Percentiles rank a stretch among this genome's conserved stretches.
phyloP scores from a whole-genome alignment of 176 grass and related monocot genomes.

The Poa pratensis region DNA sequence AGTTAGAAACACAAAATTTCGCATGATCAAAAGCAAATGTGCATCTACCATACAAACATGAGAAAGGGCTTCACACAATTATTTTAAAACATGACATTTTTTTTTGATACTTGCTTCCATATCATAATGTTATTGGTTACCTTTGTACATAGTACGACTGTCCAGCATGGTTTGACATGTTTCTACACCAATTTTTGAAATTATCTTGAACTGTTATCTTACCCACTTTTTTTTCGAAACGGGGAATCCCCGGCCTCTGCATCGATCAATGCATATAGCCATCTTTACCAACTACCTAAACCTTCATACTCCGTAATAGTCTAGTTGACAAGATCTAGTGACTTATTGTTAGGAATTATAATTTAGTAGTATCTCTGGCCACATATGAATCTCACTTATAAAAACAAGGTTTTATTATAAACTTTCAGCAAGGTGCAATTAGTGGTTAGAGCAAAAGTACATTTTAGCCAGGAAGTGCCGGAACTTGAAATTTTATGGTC shows the following conservation, averaged over 20 bases:
- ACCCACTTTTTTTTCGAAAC: background rate
- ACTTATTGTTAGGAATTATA: background rate
- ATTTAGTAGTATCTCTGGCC: background rate
- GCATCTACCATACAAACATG: constrained; percentile 27
- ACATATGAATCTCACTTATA: constrained; percentile 18
- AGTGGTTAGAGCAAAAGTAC: background rate
- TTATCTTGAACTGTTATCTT: background rate
- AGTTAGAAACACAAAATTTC: constrained; percentile 13
- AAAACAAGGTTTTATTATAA: background rate
- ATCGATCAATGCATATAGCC: no score
- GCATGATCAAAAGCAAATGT: constrained; percentile 19
- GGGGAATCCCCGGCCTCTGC: no score
- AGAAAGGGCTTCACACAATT: constrained; percentile 3
- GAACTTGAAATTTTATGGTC: background rate
- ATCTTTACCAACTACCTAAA: background rate
- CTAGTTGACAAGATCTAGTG: background rate
- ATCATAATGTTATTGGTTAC: background rate
- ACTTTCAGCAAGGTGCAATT: background rate
- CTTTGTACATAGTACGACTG: constrained; percentile 19
- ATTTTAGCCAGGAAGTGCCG: background rate
- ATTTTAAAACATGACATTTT: background rate
- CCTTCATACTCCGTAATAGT: background rate
- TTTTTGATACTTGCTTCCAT: constrained; percentile 18
- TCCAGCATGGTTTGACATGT: background rate
- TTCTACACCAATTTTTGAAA: background rate